phyloP scores from a whole-genome alignment of 441 rosid genomes.

The Corymbia citriodora region DNA sequence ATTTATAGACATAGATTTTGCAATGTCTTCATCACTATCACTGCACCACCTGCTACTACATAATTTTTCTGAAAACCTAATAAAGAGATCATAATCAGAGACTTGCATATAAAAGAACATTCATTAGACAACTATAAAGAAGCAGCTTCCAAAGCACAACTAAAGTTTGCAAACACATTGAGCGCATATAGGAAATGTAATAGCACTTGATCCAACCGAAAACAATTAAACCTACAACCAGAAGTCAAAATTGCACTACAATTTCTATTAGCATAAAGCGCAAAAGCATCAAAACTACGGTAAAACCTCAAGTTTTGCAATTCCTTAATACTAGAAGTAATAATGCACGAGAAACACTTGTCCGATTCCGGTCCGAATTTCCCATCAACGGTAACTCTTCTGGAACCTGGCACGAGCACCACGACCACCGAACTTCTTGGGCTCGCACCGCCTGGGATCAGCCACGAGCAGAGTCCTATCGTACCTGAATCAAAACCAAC shows the following conservation, averaged over 20 bases:
- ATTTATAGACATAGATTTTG: too few species aligned
- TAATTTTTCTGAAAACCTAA: background rate
- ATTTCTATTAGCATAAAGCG: background rate
- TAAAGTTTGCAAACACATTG: background rate
- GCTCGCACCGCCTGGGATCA: constrained; percentile 72
- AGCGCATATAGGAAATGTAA: background rate
- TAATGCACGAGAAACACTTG: background rate
- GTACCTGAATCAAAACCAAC: constrained; percentile 12
- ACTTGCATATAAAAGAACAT: background rate
- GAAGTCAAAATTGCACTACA: background rate
- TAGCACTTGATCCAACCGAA: background rate
- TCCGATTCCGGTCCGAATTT: background rate
- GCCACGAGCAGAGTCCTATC: constrained; percentile 76
- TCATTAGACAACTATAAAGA: background rate
- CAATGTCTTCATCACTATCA: background rate
- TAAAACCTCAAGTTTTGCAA: background rate
- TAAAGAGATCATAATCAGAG: background rate
- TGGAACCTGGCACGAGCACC: constrained; percentile 91
- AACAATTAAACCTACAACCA: background rate
- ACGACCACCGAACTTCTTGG: constrained; percentile 77
- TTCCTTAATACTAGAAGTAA: background rate
- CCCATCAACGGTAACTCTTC: constrained; percentile 64
- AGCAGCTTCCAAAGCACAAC: background rate
- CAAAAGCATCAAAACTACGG: background rate
- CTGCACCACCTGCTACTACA: background rate